Percentiles rank a stretch among this genome's conserved stretches.
These are phyloP conservation scores for Lodderomyces orthopsilosis DNA, from an alignment of 1,139 yeast species.

Conservation along the genomic window DNA sequence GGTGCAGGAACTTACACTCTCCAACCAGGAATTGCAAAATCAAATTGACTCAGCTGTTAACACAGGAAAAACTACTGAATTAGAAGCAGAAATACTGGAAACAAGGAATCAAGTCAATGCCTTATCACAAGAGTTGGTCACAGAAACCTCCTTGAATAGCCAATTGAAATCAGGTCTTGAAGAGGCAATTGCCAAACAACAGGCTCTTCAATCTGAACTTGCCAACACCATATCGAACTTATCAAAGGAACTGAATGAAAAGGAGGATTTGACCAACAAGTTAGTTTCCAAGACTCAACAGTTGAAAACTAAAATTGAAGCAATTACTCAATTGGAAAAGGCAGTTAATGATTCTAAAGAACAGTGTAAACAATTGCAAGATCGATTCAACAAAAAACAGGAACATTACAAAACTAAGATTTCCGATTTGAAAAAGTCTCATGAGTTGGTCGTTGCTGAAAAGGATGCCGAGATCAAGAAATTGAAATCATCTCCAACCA, in stretches of 20 bases:
- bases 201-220: not conserved
- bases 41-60: not conserved
- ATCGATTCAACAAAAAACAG: not conserved
- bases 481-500: constrained; percentile 1
- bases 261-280: constrained; percentile 1
- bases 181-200: not conserved
- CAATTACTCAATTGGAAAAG: not conserved
- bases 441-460: constrained; percentile 1
- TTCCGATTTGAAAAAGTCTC: not conserved
- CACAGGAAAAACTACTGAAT: not conserved
- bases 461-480: constrained; percentile 6
- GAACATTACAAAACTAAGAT: not conserved
- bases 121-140: not conserved
- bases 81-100: not conserved
- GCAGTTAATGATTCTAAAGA: not conserved
- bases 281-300: not conserved
- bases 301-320: constrained; percentile 1
- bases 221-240: not conserved
- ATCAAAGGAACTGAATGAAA: not conserved
- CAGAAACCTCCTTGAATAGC: not conserved
- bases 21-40: not conserved
- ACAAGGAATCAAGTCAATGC: not conserved
- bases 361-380: not conserved
- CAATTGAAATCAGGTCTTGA: not conserved
- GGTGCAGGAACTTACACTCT: not conserved